A percentile compares a stretch with the other conserved stretches of the same genome.
phyloP scores from a whole-genome alignment of 1,284 basidiomycete genomes.

The Peniophora sp. region DNA sequence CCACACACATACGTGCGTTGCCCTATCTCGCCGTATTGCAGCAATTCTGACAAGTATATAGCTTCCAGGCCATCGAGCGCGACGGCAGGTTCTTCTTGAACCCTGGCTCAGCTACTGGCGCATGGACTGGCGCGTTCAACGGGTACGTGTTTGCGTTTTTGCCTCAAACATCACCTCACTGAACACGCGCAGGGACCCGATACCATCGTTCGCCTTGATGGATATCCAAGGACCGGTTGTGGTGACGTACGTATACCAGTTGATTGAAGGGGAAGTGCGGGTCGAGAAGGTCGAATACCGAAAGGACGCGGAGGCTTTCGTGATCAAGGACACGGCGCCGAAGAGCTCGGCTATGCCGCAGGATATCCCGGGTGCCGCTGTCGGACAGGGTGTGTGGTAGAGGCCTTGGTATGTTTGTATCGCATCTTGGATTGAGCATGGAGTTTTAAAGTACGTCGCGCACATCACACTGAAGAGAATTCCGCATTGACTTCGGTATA shows the following conservation, averaged over 20 bases:
- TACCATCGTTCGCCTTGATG: conserved; percentile 86
- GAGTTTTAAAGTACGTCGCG: too few species aligned
- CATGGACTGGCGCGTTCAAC: conserved; percentile 77
- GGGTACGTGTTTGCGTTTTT: conserved; percentile 34
- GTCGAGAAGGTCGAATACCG: conserved; percentile 83
- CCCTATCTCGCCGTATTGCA: background rate
- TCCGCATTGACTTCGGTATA: too few species aligned
- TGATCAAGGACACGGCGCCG: conserved; percentile 14
- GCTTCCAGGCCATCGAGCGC: conserved; percentile 91
- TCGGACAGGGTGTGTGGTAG: conserved; percentile 27
- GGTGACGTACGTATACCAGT: conserved; percentile 93
- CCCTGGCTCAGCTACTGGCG: conserved; percentile 92
- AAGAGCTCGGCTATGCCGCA: conserved; percentile 33
- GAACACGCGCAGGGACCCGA: conserved; percentile 40
- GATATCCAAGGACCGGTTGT: conserved; percentile 93
- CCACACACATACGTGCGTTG: conserved; percentile 83
- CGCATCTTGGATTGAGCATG: conserved; percentile 10
- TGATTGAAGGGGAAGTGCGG: conserved; percentile 87
- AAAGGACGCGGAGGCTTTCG: conserved; percentile 49
- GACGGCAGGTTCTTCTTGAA: conserved; percentile 94
- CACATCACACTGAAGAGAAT: too few species aligned
- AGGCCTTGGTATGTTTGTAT: background rate
- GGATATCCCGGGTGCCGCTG: conserved; percentile 30
- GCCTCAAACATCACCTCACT: background rate
- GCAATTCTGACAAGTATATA: conserved; percentile 21